Evolutionary conservation across 2,329 filamentous ascomycete species (phyloP), one percentile per base, ranked within the genome.

Genomic region (Colletotrichum navitas): DNA sequence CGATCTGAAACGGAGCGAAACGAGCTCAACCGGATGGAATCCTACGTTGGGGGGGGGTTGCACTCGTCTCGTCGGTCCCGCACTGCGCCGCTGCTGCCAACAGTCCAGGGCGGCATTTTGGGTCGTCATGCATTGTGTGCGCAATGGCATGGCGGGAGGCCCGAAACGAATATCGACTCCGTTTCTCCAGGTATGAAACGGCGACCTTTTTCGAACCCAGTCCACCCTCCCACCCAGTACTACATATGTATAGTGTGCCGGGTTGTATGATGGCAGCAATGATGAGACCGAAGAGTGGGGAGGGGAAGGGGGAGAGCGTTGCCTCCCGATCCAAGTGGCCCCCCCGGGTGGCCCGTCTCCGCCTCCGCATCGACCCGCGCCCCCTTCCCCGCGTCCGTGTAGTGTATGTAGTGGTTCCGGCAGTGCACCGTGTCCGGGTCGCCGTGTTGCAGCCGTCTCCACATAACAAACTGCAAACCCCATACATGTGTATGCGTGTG

Each of bases 1-100:
- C 34, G n/a, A n/a, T 29, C 26, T 67, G 68, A 67, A 71, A 71
- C 63, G 63, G 49, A 67, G 52, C 24, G 55, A 66, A 55, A 70
- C 63, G 62, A 43, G 36, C 49, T 32, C 21, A 45, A 49, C 26
- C 56, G 63, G 45, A 43, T 32, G 10, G 16, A 43, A 67, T 36
- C 34, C 56, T 32, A 71, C 49, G 36, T 18, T 29, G 47, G 39
- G 24, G 47, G 45, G n/a, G 55, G 45, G 63, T 71, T 62, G 63
- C 68, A 67, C 49, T 61, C 41, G 49, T 56, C 56, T 51, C 51
- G 51, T 18, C 18, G 26, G 34, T 47, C 56, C 55, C 56, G 56
- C 61, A 67, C 26, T 29, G 12, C 39, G 18, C 21, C 39, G 61
- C 63, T n/a, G 39, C 34, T 12, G 52, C 39, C n/a, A 14, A 11